Evolutionary conservation across 2,329 filamentous ascomycete species (phyloP).

Genomic region (Trichoderma harzianum): DNA sequence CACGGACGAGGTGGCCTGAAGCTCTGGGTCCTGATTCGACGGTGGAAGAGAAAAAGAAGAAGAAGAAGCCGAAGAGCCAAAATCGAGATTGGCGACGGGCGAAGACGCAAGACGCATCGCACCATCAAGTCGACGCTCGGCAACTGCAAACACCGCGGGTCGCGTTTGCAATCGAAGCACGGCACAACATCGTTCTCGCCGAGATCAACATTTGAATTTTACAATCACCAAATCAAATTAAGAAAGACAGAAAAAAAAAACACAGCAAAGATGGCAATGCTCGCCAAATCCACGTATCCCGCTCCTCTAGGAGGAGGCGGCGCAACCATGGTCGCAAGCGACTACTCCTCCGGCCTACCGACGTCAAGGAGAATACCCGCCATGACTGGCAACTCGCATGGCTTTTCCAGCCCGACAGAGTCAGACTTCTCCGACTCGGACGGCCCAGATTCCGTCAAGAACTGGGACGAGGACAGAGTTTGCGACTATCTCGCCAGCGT

Average conservation of each 20-base stretch:
- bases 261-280: constrained; percentile 58
- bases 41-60: background rate
- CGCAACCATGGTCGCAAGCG: constrained; percentile 41
- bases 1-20: constrained; percentile 10
- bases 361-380: constrained; percentile 51
- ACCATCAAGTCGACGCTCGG: background rate
- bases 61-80: background rate
- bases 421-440: constrained; percentile 89
- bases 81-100: background rate
- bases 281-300: constrained; percentile 71
- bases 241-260: background rate
- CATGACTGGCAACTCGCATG: constrained; percentile 49
- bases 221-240: background rate
- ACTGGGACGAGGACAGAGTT: constrained; percentile 89
- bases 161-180: background rate
- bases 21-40: background rate
- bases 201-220: background rate
- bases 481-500: constrained; percentile 88
- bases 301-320: constrained; percentile 48
- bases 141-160: constrained; percentile 3
- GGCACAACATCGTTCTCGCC: background rate
- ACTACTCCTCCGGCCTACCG: constrained; percentile 48
- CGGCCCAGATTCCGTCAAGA: constrained; percentile 70
- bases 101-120: background rate
- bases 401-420: constrained; percentile 79